Base-by-base conservation (phyloP, 495 filamentous ascomycete species). In the Penicillium cataractarum region DNA sequence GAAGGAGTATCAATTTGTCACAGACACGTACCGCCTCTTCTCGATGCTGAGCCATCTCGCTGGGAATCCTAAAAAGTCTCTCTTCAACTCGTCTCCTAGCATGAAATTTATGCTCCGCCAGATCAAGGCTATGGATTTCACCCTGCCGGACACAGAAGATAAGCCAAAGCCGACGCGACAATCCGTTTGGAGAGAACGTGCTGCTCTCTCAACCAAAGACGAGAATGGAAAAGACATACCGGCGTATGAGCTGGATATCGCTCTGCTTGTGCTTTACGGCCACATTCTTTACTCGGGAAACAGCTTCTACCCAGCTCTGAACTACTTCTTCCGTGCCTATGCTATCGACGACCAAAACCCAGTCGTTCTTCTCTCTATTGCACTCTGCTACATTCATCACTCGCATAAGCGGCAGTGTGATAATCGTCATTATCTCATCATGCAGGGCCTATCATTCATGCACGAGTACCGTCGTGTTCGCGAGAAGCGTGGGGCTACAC, bases 21-120 rank as follows among this genome's bases (percentile, higher is more conserved):
- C 89, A 4, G 92, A 96, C 66, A 86, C 90, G 0, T 96, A 92
- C 74, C 89, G 90, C 15, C 83, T 98, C 64, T 95, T 92, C 70
- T 81, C 85, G 24, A 84, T 88, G 61, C 75, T 92, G 26, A 89
- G 87, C 61, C 84, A 87, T 22, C 76, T 94, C 5, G 89, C 83
- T 55, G 76, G 80, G 17, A 73, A 82, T 42, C 75, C 78, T 44
- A 74, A 72, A 27, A 72, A 76, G 58, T 76, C 76, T 6, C 74
- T 82, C 50, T 88, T 85, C 68, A 82, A 86, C 64, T 81, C 82
- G 22, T 83, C 82, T 6, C 79, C 85, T 12, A 82, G 89, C 31
- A 92, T 96, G 76, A 97, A 97, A 69, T 96, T 89, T 71, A 86
- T 98, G 70, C 82, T 97, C 10, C 85, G 93, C 22, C 91, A 94